Evolutionary conservation across 257 asterid genomes (phyloP).

Genomic region (Mentha longifolia): DNA sequence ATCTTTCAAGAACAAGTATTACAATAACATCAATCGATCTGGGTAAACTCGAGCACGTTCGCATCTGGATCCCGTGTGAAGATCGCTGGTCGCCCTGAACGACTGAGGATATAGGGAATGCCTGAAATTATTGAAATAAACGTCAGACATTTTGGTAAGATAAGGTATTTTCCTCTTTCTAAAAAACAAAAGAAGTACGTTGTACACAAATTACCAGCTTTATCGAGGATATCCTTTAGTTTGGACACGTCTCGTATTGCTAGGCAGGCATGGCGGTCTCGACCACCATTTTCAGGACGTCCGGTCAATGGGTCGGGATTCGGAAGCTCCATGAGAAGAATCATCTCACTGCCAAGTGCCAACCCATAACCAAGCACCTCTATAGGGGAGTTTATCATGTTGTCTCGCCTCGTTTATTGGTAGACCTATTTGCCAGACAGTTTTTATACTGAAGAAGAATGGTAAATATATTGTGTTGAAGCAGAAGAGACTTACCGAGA

Average conservation of each 20-base stretch:
- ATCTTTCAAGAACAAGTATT: constrained; percentile 3
- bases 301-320: constrained; percentile 90
- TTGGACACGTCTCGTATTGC: constrained; percentile 79
- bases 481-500: constrained; percentile 56
- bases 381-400: constrained; percentile 84
- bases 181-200: neutral
- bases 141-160: too few relatives aligned
- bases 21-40: constrained; percentile 50
- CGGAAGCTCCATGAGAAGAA: constrained; percentile 98
- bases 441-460: neutral
- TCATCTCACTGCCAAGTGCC: constrained; percentile 96
- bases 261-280: constrained; percentile 92
- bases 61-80: constrained; percentile 93
- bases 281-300: constrained; percentile 89
- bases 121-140: constrained; percentile 46
- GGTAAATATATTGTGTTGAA: constrained; percentile 9
- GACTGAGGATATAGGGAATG: constrained; percentile 78
- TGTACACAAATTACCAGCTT: constrained; percentile 59
- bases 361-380: constrained; percentile 99
- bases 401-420: constrained; percentile 89
- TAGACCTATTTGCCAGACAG: constrained; percentile 56
- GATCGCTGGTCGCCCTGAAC: constrained; percentile 92
- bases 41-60: constrained; percentile 93
- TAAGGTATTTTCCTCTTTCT: too few relatives aligned
- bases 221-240: constrained; percentile 76